phyloP scores from a whole-genome alignment of 306 rosid genomes.

The Vachellia collinsii region DNA sequence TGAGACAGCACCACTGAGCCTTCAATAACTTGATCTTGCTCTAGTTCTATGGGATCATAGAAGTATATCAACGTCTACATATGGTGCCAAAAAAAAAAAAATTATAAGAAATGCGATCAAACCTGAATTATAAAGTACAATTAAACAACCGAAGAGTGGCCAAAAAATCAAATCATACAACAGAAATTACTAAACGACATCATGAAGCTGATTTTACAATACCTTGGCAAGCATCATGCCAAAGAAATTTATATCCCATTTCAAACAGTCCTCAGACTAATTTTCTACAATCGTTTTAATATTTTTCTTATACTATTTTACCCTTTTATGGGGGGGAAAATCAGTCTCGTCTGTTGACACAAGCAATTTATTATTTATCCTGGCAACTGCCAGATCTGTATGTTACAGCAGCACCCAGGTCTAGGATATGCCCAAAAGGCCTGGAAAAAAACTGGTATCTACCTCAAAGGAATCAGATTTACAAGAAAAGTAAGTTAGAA shows the following conservation, averaged over 20 bases:
- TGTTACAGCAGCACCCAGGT: too few species aligned
- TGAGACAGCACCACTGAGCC: conserved; percentile 85
- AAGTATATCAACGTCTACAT: conserved; percentile 91
- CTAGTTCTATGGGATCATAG: conserved; percentile 91
- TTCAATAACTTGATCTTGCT: conserved; percentile 95
- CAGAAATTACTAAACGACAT: background rate
- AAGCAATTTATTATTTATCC: background rate
- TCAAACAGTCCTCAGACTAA: background rate
- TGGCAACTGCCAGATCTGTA: background rate
- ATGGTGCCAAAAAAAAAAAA: conserved; percentile 63
- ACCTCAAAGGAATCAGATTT: too few species aligned
- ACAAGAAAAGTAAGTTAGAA: too few species aligned
- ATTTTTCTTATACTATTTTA: background rate
- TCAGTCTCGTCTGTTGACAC: background rate
- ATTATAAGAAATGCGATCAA: conserved; percentile 25
- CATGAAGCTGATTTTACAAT: background rate
- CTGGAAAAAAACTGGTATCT: too few species aligned
- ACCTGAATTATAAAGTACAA: background rate
- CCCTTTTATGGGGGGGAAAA: background rate
- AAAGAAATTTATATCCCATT: background rate
- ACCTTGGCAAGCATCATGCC: background rate
- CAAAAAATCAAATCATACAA: background rate
- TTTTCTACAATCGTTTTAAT: background rate
- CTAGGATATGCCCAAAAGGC: too few species aligned
- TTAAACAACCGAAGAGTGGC: background rate